A percentile compares a stretch with the other conserved stretches of the same genome.
These are phyloP conservation scores for Trichoderma aggressivum DNA, from an alignment of 2,329 filamentous ascomycete genomes.

Conservation along the genomic window DNA sequence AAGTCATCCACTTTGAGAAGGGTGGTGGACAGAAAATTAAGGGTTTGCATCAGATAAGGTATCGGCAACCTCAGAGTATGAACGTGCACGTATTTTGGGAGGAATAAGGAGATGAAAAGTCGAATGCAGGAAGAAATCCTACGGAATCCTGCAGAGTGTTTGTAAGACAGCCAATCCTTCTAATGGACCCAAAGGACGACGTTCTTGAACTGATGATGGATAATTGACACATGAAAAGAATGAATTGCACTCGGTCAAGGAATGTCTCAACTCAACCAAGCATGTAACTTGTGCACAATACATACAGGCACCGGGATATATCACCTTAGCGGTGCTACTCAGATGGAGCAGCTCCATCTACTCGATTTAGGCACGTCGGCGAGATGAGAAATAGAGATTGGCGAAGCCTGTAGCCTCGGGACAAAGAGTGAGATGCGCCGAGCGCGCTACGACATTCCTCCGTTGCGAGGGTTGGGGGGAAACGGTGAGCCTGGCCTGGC, in stretches of 20 bases:
- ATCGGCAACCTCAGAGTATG: not conserved
- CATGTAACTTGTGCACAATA: not conserved
- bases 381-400: slow-evolving; percentile 4
- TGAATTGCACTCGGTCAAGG: not conserved
- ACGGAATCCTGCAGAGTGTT: not conserved
- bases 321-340: not conserved
- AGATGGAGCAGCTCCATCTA: not conserved
- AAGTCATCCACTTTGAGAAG: slow-evolving; percentile 63
- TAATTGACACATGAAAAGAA: not conserved
- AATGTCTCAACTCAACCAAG: not conserved
- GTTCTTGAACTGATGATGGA: not conserved
- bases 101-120: not conserved
- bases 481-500: not conserved
- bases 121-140: not conserved
- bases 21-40: slow-evolving; percentile 33
- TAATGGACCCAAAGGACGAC: not conserved
- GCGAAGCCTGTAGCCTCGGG: not conserved
- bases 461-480: not conserved
- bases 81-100: not conserved
- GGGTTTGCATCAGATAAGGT: slow-evolving; percentile 28
- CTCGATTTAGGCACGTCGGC: not conserved
- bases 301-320: not conserved
- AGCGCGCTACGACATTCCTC: not conserved
- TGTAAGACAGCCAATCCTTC: not conserved
- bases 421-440: not conserved